A percentile compares a stretch with the other conserved stretches of the same genome.
phyloP scores from a whole-genome alignment of 192 early-diverging fungal species.

The Coemansia sp. region DNA sequence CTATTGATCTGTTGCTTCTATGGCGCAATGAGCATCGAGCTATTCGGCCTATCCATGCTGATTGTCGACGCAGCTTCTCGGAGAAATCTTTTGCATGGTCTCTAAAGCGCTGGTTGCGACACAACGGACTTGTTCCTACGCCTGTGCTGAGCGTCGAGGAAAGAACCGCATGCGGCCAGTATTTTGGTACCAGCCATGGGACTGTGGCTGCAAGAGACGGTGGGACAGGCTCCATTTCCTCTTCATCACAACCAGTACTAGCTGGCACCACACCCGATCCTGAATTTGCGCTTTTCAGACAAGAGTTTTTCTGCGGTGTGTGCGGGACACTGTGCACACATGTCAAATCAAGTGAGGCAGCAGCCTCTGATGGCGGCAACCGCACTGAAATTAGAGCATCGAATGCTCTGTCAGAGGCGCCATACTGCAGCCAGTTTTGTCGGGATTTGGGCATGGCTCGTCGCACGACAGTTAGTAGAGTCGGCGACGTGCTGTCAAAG shows the following conservation, averaged over 20 bases:
- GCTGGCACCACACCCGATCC: neutral
- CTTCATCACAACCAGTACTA: too few species aligned
- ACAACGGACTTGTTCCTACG: constrained; percentile 25
- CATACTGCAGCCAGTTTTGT: constrained; percentile 25
- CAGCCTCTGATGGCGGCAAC: too few species aligned
- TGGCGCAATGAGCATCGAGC: constrained; percentile 1
- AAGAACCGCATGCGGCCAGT: neutral
- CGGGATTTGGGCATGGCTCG: neutral
- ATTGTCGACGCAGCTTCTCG: neutral
- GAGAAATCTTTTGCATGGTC: constrained; percentile 14
- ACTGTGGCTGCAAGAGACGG: too few species aligned
- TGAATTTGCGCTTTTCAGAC: neutral
- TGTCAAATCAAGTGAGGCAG: too few species aligned
- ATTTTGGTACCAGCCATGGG: neutral
- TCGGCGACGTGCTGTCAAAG: neutral
- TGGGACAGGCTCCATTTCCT: too few species aligned
- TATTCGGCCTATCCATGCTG: neutral
- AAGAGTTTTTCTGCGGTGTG: constrained; percentile 5
- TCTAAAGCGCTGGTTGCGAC: constrained; percentile 21
- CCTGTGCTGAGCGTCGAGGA: constrained; percentile 17
- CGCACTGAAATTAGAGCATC: neutral
- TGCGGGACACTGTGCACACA: neutral
- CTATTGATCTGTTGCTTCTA: neutral
- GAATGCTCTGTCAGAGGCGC: neutral
- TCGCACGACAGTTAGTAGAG: constrained; percentile 6